Conservation (phyloP, 2,329 filamentous ascomycete species). For the Microdochium nivale region DNA sequence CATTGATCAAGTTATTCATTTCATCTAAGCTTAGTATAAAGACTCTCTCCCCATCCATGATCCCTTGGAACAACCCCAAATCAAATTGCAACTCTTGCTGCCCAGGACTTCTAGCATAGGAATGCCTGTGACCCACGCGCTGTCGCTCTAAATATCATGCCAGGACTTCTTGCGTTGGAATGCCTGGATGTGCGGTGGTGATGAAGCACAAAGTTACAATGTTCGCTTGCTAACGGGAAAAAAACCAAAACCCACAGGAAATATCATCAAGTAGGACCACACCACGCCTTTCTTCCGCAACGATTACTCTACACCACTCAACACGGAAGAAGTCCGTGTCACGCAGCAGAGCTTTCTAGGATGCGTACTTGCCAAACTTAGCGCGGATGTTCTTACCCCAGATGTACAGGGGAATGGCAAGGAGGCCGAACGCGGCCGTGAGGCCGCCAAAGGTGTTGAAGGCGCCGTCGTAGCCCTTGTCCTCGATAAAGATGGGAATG, state of each 20-base stretch:
- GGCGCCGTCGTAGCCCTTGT: constrained; percentile 11
- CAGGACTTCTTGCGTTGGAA: not conserved
- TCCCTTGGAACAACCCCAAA: too few species aligned
- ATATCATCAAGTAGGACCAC: too few species aligned
- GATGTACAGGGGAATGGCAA: constrained; percentile 20
- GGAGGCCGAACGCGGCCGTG: constrained; percentile 17
- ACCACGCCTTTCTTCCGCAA: too few species aligned
- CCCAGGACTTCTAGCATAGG: not conserved
- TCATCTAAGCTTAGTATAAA: too few species aligned
- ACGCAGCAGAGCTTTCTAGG: too few species aligned
- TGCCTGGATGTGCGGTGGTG: not conserved
- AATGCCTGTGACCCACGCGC: not conserved
- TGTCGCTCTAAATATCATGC: not conserved
- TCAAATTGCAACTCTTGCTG: not conserved
- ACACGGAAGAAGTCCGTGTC: too few species aligned
- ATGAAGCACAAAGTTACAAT: not conserved
- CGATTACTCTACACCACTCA: too few species aligned
- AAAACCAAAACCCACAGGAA: too few species aligned
- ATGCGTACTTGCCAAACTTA: constrained; percentile 10
- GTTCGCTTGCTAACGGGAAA: too few species aligned
- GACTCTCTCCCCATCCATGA: too few species aligned
- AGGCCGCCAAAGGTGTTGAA: constrained; percentile 16
- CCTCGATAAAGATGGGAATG: constrained; percentile 9
- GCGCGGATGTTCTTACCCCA: constrained; percentile 21
- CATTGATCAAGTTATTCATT: too few species aligned